phyloP scores from a whole-genome alignment of 768 basidiomycete genomes.

The Trametes punicea region DNA sequence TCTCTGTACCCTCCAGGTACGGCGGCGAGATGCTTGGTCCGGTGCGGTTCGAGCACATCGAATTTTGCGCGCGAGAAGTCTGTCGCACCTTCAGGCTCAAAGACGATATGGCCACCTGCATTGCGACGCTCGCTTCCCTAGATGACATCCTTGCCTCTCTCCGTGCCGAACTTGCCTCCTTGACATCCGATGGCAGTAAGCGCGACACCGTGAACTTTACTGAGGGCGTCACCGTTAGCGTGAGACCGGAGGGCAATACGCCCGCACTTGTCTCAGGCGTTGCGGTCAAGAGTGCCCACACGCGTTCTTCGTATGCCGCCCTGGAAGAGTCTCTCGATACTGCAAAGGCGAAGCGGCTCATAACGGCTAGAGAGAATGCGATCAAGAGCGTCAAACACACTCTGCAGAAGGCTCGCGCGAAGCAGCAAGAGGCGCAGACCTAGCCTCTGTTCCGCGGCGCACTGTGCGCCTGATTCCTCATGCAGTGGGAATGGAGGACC shows the following conservation, averaged over 20 bases:
- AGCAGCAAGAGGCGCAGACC: too few species aligned
- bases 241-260: background rate
- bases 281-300: conserved; percentile 1
- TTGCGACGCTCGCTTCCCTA: conserved; percentile 53
- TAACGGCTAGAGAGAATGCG: conserved; percentile 66
- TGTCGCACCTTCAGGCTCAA: conserved; percentile 62
- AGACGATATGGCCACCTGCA: conserved; percentile 64
- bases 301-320: conserved; percentile 43
- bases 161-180: conserved; percentile 44
- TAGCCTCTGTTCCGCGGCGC: too few species aligned
- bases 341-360: conserved; percentile 60
- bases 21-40: conserved; percentile 81
- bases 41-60: conserved; percentile 70
- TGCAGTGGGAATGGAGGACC: too few species aligned
- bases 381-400: conserved; percentile 59
- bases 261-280: background rate
- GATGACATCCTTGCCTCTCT: conserved; percentile 60
- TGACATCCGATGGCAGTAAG: conserved; percentile 1
- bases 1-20: conserved; percentile 45
- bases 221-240: background rate
- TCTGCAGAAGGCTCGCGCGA: conserved; percentile 36
- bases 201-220: background rate
- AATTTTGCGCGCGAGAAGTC: conserved; percentile 71
- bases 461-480: too few species aligned
- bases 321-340: conserved; percentile 46